Base-by-base conservation (phyloP, 441 rosid genomes). In the Adansonia grandidieri region DNA sequence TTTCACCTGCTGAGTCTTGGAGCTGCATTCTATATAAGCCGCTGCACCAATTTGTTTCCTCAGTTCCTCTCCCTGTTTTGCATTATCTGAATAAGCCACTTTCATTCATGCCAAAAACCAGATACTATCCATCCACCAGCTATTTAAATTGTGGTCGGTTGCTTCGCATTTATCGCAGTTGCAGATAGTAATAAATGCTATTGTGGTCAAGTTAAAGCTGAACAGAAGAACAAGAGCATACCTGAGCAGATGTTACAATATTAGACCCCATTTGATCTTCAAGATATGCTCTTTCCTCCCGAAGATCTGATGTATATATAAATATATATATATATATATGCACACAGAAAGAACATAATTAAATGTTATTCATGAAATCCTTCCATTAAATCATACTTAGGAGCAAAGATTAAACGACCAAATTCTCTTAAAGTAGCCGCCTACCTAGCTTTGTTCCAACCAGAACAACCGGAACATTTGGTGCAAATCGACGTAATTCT, bases 1-100 rank as follows among this genome's bases (percentile, higher is more conserved):
- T 14, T 84, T 28, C 73, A 96, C 98, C 91, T 93, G 99, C 83
- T 94, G 99, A 76, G 99, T 92, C 85, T 96, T 96, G 32, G 98
- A 96, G 87, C 99, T 94, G 80, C 99, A 94, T 75, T 96, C 98
- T 0, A 96, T 93, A 81, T 96, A 96, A 51, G 99, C 96, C 24
- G 97, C 91, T 45, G 98, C 98, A 11, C 98, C 99, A 50, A 96
- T 94, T 84, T 93, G 98, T 81, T 91, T 96, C 88, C 98, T 92
- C 76, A 96, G 84, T 77, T 96, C 98, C 84, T 94, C 97, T 73
- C 98, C 99, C 99, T 93, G 61, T 40, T 61, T 15, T 80, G 73
- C 1, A 77, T 14, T 65, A 68, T 44, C 77, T 17, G 51, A 74
- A 42, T 76, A 53, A 81, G 58, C 63, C 44, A 63, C 37, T 64